A percentile compares a stretch with the other conserved stretches of the same genome.
These are phyloP conservation scores for Phytophthora citrophthora DNA, from an alignment of 352 stramenopile genomes.

Conservation along the genomic window DNA sequence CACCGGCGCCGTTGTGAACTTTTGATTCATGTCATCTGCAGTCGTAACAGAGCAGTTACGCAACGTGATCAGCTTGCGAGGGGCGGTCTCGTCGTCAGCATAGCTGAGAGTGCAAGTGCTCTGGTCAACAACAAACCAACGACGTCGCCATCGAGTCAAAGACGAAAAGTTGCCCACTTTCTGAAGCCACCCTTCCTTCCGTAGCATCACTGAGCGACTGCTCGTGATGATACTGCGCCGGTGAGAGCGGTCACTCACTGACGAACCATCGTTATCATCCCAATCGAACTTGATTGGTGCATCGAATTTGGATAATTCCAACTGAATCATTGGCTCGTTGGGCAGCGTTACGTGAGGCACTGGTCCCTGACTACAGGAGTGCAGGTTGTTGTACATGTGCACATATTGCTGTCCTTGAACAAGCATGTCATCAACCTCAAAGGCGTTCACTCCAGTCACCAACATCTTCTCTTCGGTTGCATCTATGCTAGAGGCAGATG, in stretches of 20 bases:
- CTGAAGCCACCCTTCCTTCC: slow-evolving; percentile 85
- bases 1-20: slow-evolving; percentile 84
- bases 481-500: slow-evolving; percentile 44
- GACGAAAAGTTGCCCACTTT: slow-evolving; percentile 80
- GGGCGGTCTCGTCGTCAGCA: slow-evolving; percentile 66
- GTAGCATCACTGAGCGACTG: slow-evolving; percentile 61
- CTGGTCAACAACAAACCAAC: slow-evolving; percentile 86
- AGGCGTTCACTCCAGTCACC: slow-evolving; percentile 82
- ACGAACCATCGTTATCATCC: slow-evolving; percentile 39
- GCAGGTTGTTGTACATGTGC: slow-evolving; percentile 85
- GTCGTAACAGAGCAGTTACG: slow-evolving; percentile 71
- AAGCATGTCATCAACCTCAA: slow-evolving; percentile 78
- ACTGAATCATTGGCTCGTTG: slow-evolving; percentile 73
- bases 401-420: slow-evolving; percentile 75
- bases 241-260: slow-evolving; percentile 40
- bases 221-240: slow-evolving; percentile 63
- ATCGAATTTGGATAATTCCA: slow-evolving; percentile 73
- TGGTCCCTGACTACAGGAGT: slow-evolving; percentile 69
- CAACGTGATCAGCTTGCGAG: slow-evolving; percentile 78
- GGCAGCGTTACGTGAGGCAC: slow-evolving; percentile 77
- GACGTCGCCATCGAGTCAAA: slow-evolving; percentile 74
- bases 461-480: slow-evolving; percentile 74
- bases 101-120: slow-evolving; percentile 84
- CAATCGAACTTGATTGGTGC: slow-evolving; percentile 80
- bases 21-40: slow-evolving; percentile 88